Evolutionary conservation across 257 asterid genomes (phyloP).

Genomic region (Haberlea rhodopensis): DNA sequence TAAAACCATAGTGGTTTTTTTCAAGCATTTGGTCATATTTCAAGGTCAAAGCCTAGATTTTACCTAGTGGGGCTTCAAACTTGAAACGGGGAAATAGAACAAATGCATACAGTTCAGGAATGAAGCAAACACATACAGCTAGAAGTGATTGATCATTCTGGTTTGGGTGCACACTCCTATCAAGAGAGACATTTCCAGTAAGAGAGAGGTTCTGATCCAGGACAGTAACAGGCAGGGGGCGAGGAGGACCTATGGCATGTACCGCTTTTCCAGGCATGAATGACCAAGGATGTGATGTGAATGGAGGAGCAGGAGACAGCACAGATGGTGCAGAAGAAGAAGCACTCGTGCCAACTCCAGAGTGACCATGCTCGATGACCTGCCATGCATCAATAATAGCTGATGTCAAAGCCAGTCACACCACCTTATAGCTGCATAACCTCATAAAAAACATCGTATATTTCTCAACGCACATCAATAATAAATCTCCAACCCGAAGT

Average conservation of each 20-base stretch:
- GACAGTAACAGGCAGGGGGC: constrained; percentile 29
- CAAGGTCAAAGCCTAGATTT: constrained; percentile 13
- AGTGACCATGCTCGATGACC: constrained; percentile 32
- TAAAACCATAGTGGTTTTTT: background rate
- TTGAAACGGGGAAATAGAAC: constrained; percentile 16
- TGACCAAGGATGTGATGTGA: constrained; percentile 29
- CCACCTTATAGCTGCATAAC: constrained; percentile 12
- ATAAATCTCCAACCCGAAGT: background rate
- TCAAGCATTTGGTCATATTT: constrained; percentile 13
- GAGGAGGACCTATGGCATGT: constrained; percentile 36
- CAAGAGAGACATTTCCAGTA: constrained; percentile 36
- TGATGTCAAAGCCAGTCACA: constrained; percentile 15
- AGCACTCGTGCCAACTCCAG: constrained; percentile 27
- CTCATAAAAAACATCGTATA: constrained; percentile 9
- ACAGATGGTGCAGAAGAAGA: constrained; percentile 29
- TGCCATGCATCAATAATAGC: constrained; percentile 22
- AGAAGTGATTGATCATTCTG: constrained; percentile 39
- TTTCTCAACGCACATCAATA: constrained; percentile 9
- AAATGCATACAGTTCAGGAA: background rate
- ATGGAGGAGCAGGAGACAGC: constrained; percentile 37
- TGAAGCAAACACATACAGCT: constrained; percentile 33
- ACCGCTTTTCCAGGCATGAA: constrained; percentile 37
- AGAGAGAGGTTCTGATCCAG: constrained; percentile 32
- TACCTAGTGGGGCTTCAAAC: constrained; percentile 12
- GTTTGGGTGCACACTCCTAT: constrained; percentile 33